Conservation (phyloP, 1,139 yeast species). For the Yarrowia galli region DNA sequence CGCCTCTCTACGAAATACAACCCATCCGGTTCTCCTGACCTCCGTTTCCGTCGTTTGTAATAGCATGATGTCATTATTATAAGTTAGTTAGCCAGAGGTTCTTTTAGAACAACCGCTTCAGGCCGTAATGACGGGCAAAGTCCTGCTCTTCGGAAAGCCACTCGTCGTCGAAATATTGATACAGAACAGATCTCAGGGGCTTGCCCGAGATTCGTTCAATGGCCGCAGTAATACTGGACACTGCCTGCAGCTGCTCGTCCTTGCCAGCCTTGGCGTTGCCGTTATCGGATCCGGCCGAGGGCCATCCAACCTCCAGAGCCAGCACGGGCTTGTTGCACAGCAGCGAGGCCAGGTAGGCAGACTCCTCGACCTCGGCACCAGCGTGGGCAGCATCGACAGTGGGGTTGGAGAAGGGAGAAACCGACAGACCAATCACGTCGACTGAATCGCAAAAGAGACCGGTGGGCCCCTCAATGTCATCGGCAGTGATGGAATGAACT, state of each 20-base stretch:
- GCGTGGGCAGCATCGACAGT: slow-evolving; percentile 21
- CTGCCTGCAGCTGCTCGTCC: slow-evolving; percentile 33
- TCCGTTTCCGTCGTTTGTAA: no score
- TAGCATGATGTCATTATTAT: neutral
- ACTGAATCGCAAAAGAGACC: slow-evolving; percentile 35
- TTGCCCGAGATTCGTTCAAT: slow-evolving; percentile 14
- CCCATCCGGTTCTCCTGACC: no score
- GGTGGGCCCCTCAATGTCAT: slow-evolving; percentile 18
- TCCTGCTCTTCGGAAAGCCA: slow-evolving; percentile 20
- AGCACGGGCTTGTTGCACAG: slow-evolving; percentile 38
- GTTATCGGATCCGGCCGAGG: slow-evolving; percentile 28
- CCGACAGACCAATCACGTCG: slow-evolving; percentile 36
- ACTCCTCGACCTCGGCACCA: slow-evolving; percentile 30
- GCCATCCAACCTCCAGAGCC: slow-evolving; percentile 37
- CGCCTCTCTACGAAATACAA: no score
- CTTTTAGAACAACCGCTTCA: slow-evolving; percentile 1
- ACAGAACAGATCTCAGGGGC: slow-evolving; percentile 27
- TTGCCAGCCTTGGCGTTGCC: slow-evolving; percentile 37
- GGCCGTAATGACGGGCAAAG: slow-evolving; percentile 25
- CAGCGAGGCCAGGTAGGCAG: slow-evolving; percentile 33
- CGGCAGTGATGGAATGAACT: neutral
- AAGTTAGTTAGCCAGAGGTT: slow-evolving; percentile 3
- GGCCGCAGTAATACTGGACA: slow-evolving; percentile 15
- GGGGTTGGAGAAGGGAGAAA: slow-evolving; percentile 21
- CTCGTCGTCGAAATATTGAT: slow-evolving; percentile 28